Evolutionary conservation across 2,329 filamentous ascomycete genomes (phyloP).

Genomic region (Colletotrichum agaves): DNA sequence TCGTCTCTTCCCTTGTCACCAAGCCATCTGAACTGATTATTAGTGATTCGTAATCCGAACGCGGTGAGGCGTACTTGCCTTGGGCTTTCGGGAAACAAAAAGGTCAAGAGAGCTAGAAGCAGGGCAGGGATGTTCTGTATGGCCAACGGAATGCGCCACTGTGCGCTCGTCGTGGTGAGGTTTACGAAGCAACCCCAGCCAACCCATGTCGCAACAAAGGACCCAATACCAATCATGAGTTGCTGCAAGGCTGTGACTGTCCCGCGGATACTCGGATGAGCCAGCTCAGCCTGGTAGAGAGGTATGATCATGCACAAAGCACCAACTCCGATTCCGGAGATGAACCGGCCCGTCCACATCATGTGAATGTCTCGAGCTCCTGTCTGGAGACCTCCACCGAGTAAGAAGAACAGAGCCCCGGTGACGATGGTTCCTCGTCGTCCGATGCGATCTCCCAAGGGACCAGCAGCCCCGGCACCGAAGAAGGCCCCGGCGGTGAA

Average conservation of each 20-base stretch:
- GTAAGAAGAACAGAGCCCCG: slow-evolving; percentile 76
- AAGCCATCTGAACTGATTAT: slow-evolving; percentile 65
- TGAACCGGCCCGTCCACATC: slow-evolving; percentile 75
- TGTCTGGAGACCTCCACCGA: slow-evolving; percentile 77
- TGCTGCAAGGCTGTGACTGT: slow-evolving; percentile 80
- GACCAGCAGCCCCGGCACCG: slow-evolving; percentile 80
- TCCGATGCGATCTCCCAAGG: slow-evolving; percentile 79
- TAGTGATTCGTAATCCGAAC: not conserved
- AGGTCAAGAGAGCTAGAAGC: slow-evolving; percentile 71
- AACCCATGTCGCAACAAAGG: slow-evolving; percentile 75
- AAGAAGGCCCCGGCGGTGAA: slow-evolving; percentile 83
- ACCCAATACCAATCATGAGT: slow-evolving; percentile 83
- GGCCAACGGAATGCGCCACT: slow-evolving; percentile 60
- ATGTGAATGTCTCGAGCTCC: slow-evolving; percentile 68
- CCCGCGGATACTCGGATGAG: slow-evolving; percentile 81
- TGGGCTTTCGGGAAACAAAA: slow-evolving; percentile 75
- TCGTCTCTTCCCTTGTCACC: slow-evolving; percentile 75
- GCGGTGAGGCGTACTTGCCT: slow-evolving; percentile 37
- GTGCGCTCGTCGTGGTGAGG: slow-evolving; percentile 42
- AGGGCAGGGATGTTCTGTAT: slow-evolving; percentile 77
- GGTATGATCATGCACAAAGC: slow-evolving; percentile 57
- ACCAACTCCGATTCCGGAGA: slow-evolving; percentile 71
- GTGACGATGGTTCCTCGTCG: slow-evolving; percentile 77
- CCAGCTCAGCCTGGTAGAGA: slow-evolving; percentile 81
- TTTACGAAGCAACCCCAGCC: slow-evolving; percentile 45